Conservation (phyloP, 345 rosid genomes). For the Citrus unshiu region DNA sequence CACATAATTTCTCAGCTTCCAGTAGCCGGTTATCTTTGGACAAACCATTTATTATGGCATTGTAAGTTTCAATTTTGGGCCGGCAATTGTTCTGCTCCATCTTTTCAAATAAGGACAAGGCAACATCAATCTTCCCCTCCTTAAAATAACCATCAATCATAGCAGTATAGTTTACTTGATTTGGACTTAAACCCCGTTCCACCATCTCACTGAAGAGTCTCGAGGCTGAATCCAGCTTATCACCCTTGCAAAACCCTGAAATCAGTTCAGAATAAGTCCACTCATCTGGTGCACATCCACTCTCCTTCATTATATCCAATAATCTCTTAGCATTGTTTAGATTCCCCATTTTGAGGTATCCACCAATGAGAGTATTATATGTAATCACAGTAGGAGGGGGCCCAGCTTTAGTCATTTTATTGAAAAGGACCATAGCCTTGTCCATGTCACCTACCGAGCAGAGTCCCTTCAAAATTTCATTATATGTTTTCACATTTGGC, state of each 20-base stretch:
- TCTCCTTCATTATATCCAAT: constrained; percentile 45
- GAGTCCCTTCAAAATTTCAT: constrained; percentile 42
- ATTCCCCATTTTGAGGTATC: constrained; percentile 37
- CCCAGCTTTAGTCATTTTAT: constrained; percentile 41
- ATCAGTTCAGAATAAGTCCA: constrained; percentile 62
- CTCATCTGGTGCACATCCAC: constrained; percentile 42
- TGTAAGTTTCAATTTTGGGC: constrained; percentile 46
- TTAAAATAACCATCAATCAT: constrained; percentile 61
- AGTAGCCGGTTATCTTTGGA: constrained; percentile 32
- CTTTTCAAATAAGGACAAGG: constrained; percentile 41
- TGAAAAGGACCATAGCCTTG: constrained; percentile 48
- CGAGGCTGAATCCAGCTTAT: constrained; percentile 42
- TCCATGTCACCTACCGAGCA: constrained; percentile 40
- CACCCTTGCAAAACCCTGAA: constrained; percentile 51
- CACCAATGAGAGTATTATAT: constrained; percentile 46
- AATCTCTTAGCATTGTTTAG: constrained; percentile 45
- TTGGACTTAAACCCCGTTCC: constrained; percentile 40
- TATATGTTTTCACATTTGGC: constrained; percentile 39
- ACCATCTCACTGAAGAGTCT: constrained; percentile 40
- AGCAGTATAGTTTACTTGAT: constrained; percentile 51
- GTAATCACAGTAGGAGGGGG: constrained; percentile 51
- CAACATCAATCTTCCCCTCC: constrained; percentile 48
- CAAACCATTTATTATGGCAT: constrained; percentile 47
- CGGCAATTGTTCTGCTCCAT: constrained; percentile 45
- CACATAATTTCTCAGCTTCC: constrained; percentile 39